Conservation (phyloP, 495 filamentous ascomycete genomes). For the Penicillium soppii region DNA sequence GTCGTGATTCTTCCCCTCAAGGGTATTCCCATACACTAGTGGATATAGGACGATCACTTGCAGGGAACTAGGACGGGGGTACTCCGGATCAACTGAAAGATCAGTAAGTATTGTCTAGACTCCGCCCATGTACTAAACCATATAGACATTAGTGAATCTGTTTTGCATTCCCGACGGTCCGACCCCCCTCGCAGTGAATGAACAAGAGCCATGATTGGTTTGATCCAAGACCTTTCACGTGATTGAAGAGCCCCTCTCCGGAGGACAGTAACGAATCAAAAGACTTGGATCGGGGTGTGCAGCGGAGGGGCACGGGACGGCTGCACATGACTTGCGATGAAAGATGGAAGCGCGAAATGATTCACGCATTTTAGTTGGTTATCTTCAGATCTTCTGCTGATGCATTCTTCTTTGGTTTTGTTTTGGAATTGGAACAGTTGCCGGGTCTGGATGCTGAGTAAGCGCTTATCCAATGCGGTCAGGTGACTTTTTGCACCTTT, state of each 20-base stretch:
- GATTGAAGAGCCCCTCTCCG: slow-evolving; percentile 25
- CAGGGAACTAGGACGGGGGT: background rate
- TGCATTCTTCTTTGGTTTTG: background rate
- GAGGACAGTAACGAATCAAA: slow-evolving; percentile 34
- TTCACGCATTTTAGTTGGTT: slow-evolving; percentile 2
- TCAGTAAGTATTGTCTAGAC: background rate
- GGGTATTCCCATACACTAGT: background rate
- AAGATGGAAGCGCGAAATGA: background rate
- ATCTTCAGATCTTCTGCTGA: slow-evolving; percentile 4
- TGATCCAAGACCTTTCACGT: slow-evolving; percentile 12
- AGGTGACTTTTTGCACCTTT: slow-evolving; percentile 38
- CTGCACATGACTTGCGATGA: slow-evolving; percentile 40
- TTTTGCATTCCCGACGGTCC: slow-evolving; percentile 1
- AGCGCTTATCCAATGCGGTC: slow-evolving; percentile 18
- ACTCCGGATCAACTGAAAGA: background rate
- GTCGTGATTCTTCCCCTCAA: background rate
- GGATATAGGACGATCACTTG: background rate
- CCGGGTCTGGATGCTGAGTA: background rate
- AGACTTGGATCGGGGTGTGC: background rate
- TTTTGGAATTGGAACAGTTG: background rate
- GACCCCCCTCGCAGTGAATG: background rate
- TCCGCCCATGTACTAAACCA: background rate
- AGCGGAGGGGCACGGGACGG: slow-evolving; percentile 43
- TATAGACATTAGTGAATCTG: background rate
- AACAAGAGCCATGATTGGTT: slow-evolving; percentile 1